A percentile compares a stretch with the other conserved stretches of the same genome.
Evolutionary conservation across 208 protist genomes (phyloP).

Genomic region (Acanthamoeba triangularis): DNA sequence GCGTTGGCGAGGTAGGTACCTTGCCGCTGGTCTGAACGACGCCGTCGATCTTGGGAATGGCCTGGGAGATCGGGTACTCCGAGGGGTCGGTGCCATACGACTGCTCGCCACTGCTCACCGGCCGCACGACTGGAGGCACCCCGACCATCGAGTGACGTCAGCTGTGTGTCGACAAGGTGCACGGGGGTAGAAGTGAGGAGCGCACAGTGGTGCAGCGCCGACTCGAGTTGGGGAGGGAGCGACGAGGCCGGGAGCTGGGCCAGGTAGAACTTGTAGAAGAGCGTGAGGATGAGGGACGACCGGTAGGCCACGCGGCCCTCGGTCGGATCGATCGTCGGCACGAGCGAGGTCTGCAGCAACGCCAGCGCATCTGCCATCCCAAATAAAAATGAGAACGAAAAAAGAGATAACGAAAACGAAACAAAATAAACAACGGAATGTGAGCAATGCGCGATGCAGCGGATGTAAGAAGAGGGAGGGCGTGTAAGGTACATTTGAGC

Average conservation of each 20-base stretch:
- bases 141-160: background rate
- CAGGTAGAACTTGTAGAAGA: conserved; percentile 45
- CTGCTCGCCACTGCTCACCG: background rate
- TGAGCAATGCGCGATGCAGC: too few relatives aligned
- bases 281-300: background rate
- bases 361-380: background rate
- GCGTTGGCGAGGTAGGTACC: background rate
- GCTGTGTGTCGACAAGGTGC: background rate
- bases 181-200: too few relatives aligned
- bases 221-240: background rate
- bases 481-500: background rate
- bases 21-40: background rate
- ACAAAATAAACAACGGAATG: background rate
- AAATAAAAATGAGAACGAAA: too few relatives aligned
- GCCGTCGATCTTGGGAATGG: conserved; percentile 37
- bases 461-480: background rate
- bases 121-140: background rate
- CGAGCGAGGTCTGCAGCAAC: background rate
- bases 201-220: background rate
- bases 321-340: background rate
- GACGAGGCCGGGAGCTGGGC: background rate
- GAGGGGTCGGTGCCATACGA: conserved; percentile 51
- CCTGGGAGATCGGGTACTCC: background rate
- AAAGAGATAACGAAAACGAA: background rate
- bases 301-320: background rate